Evolutionary conservation across 139 green algal genomes (phyloP).

Genomic region (Micractinium sp.): DNA sequence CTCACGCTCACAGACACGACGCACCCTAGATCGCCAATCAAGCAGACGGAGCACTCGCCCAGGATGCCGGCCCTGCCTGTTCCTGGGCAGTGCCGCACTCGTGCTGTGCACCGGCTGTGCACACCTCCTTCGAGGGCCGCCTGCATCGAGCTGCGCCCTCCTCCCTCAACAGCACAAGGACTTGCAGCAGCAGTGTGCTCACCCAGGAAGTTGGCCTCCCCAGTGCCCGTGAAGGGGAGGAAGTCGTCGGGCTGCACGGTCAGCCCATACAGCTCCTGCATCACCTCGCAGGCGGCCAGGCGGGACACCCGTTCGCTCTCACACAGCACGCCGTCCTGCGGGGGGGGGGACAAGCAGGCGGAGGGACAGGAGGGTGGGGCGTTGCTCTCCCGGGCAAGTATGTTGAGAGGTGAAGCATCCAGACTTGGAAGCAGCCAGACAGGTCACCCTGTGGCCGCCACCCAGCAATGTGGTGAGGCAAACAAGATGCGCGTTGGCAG

Average conservation of each 20-base stretch:
- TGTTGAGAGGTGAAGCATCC: too few species aligned
- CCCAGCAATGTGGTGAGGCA: background rate
- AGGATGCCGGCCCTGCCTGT: too few species aligned
- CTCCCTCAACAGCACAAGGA: too few species aligned
- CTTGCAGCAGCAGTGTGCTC: too few species aligned
- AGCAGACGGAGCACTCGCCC: too few species aligned
- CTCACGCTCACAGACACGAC: too few species aligned
- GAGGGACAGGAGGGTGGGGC: background rate
- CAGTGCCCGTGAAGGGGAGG: constrained; percentile 68
- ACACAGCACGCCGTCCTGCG: constrained; percentile 44
- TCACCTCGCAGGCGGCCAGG: constrained; percentile 48
- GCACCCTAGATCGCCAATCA: too few species aligned
- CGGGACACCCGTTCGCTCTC: constrained; percentile 34
- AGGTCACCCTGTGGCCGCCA: background rate
- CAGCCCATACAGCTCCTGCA: constrained; percentile 63
- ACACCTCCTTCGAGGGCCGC: too few species aligned
- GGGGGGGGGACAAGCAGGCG: background rate
- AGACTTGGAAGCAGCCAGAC: background rate
- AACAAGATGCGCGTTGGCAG: background rate
- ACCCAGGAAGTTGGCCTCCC: constrained; percentile 71
- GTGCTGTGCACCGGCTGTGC: too few species aligned
- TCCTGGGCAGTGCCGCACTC: too few species aligned
- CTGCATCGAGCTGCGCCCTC: too few species aligned
- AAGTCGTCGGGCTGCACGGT: constrained; percentile 66
- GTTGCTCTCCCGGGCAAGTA: background rate